A percentile compares a stretch with the other conserved stretches of the same genome.
Evolutionary conservation across 805 yeast genomes (phyloP).

Genomic region (Schwanniomyces occidentalis): DNA sequence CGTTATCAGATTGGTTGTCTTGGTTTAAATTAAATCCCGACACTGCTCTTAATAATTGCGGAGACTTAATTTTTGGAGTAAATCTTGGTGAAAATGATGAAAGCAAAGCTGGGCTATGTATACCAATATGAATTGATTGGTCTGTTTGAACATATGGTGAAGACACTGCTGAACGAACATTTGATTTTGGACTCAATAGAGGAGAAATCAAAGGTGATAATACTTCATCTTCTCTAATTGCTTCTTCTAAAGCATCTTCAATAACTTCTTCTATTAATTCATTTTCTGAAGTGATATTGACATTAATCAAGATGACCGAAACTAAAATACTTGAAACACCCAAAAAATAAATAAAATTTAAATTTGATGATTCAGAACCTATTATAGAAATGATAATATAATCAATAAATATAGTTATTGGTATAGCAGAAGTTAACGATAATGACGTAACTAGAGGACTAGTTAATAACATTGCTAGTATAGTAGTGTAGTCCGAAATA

Average conservation of each 20-base stretch:
- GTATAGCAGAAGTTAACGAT: slow-evolving; percentile 53
- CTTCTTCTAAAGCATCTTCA: slow-evolving; percentile 49
- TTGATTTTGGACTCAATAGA: slow-evolving; percentile 18
- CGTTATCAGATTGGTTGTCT: slow-evolving; percentile 5
- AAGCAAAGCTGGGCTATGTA: not conserved
- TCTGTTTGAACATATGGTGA: slow-evolving; percentile 7
- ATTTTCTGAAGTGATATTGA: slow-evolving; percentile 42
- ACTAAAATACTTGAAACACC: slow-evolving; percentile 50
- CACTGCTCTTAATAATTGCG: slow-evolving; percentile 6
- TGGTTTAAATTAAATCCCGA: slow-evolving; percentile 18
- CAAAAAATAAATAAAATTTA: slow-evolving; percentile 35
- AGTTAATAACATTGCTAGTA: slow-evolving; percentile 52
- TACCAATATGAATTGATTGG: slow-evolving; percentile 1
- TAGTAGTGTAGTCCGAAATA: slow-evolving; percentile 50
- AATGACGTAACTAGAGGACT: slow-evolving; percentile 54
- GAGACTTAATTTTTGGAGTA: slow-evolving; percentile 2
- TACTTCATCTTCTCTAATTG: slow-evolving; percentile 45
- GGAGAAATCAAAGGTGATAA: slow-evolving; percentile 51
- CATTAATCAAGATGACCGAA: slow-evolving; percentile 48
- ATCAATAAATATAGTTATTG: slow-evolving; percentile 52
- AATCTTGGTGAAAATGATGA: slow-evolving; percentile 15
- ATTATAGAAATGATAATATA: slow-evolving; percentile 31
- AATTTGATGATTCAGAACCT: slow-evolving; percentile 17
- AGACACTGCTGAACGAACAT: not conserved
- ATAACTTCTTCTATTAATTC: slow-evolving; percentile 48